Conservation (phyloP, 2,329 filamentous ascomycete species). For the Zelopaecilomyces penicillatus region DNA sequence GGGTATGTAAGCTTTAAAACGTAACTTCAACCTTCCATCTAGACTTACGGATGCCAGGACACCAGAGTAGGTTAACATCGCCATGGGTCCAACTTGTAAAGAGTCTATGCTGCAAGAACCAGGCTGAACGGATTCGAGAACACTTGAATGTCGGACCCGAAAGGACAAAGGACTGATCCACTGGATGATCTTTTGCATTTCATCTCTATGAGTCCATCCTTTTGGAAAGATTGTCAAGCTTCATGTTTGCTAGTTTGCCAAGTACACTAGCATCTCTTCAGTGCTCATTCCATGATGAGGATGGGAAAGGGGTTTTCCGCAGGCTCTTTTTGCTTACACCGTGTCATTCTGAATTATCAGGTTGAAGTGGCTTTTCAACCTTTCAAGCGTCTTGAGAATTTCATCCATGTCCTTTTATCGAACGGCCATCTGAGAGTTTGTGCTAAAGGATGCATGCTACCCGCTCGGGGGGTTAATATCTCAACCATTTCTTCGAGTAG, state of each 20-base stretch:
- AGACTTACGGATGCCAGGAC: constrained; percentile 1
- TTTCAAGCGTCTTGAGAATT: neutral
- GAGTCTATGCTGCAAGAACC: neutral
- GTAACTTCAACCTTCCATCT: too few relatives aligned
- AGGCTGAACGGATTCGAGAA: neutral
- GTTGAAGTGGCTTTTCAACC: constrained; percentile 1
- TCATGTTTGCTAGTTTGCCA: constrained; percentile 2
- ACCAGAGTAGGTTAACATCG: constrained; percentile 1
- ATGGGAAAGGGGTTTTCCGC: too few relatives aligned
- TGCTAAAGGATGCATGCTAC: too few relatives aligned
- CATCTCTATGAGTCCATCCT: constrained; percentile 1
- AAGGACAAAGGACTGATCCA: neutral
- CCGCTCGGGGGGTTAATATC: neutral
- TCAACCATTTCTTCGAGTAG: too few relatives aligned
- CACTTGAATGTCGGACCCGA: neutral
- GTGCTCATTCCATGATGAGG: too few relatives aligned
- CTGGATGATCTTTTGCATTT: neutral
- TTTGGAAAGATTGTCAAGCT: neutral
- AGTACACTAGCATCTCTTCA: neutral
- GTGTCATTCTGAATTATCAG: constrained; percentile 1
- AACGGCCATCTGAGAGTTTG: neutral
- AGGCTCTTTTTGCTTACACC: neutral
- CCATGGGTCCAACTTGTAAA: constrained; percentile 1
- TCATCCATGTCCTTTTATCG: neutral
- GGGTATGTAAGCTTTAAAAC: too few relatives aligned